Evolutionary conservation across 2,329 filamentous ascomycete species (phyloP).

Genomic region (Sporothrix protearum): DNA sequence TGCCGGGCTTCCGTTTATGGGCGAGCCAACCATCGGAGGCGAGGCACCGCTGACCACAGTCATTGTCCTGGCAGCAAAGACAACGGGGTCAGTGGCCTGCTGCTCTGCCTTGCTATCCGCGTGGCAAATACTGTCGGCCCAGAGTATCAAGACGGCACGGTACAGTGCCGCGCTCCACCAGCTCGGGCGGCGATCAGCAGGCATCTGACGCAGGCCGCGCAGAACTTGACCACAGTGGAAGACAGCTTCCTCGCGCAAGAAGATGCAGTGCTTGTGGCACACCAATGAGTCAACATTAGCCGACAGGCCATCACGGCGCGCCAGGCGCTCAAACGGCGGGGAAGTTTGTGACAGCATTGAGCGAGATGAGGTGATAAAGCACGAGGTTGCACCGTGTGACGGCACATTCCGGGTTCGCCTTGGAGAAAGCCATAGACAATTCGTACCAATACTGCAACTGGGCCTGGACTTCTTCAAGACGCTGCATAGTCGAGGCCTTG

Average conservation of each 20-base stretch:
- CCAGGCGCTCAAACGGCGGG: slow-evolving; percentile 64
- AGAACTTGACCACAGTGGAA: slow-evolving; percentile 67
- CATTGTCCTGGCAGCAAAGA: not conserved
- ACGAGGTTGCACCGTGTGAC: slow-evolving; percentile 63
- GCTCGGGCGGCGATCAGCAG: slow-evolving; percentile 56
- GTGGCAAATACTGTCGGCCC: slow-evolving; percentile 56
- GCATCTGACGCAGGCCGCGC: slow-evolving; percentile 58
- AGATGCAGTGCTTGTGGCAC: slow-evolving; percentile 61
- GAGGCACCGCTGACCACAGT: not conserved
- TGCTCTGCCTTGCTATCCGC: slow-evolving; percentile 37
- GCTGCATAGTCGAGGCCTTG: slow-evolving; percentile 56
- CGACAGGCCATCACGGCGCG: slow-evolving; percentile 55
- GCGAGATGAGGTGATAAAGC: slow-evolving; percentile 66
- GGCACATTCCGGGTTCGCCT: slow-evolving; percentile 54
- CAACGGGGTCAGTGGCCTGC: too few species aligned
- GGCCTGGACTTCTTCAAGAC: slow-evolving; percentile 61
- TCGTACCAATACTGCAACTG: slow-evolving; percentile 65
- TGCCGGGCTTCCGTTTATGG: not conserved
- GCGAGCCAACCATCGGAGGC: not conserved
- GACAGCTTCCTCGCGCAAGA: slow-evolving; percentile 59
- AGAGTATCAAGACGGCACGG: slow-evolving; percentile 60
- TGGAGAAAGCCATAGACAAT: slow-evolving; percentile 55
- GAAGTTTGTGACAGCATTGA: slow-evolving; percentile 66
- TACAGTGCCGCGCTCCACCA: slow-evolving; percentile 73
- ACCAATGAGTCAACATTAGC: slow-evolving; percentile 42